These are phyloP conservation scores for Dothiorella sarmentorum DNA, from an alignment of 2,329 filamentous ascomycete species.

Conservation along the genomic window DNA sequence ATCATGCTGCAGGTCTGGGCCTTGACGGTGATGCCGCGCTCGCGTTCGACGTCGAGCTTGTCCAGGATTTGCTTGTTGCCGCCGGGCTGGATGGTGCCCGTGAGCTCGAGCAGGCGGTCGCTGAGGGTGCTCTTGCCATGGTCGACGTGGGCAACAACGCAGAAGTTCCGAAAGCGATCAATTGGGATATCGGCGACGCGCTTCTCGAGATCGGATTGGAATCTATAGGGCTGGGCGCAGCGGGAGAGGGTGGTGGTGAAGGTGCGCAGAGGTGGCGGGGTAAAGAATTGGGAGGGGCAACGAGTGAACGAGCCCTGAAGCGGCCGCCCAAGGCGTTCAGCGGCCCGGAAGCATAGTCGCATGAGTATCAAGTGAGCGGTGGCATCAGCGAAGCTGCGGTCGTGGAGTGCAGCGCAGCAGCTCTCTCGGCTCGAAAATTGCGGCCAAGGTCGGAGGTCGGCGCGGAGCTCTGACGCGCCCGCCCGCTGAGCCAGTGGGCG, in stretches of 20 bases:
- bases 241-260: constrained; percentile 28
- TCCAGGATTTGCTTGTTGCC: constrained; percentile 94
- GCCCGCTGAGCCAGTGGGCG: neutral
- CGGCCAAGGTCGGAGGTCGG: constrained; percentile 1
- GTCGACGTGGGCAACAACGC: constrained; percentile 97
- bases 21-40: constrained; percentile 97
- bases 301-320: constrained; percentile 29
- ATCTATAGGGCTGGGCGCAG: constrained; percentile 38
- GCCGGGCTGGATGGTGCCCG: constrained; percentile 82
- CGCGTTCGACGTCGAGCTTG: constrained; percentile 93
- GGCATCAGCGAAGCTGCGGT: constrained; percentile 13
- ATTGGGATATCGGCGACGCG: constrained; percentile 73
- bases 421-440: neutral
- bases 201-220: constrained; percentile 54
- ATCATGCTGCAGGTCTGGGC: constrained; percentile 98
- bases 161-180: constrained; percentile 86
- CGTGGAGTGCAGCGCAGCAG: neutral
- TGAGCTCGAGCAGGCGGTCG: constrained; percentile 88
- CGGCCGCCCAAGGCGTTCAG: constrained; percentile 40
- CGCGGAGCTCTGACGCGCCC: neutral
- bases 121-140: constrained; percentile 97
- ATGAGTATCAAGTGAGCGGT: constrained; percentile 33
- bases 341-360: constrained; percentile 48
- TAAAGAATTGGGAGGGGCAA: constrained; percentile 24
- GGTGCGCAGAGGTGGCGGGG: constrained; percentile 19